Evolutionary conservation across 2,329 filamentous ascomycete species (phyloP).

Genomic region (Exophiala spinifera): DNA sequence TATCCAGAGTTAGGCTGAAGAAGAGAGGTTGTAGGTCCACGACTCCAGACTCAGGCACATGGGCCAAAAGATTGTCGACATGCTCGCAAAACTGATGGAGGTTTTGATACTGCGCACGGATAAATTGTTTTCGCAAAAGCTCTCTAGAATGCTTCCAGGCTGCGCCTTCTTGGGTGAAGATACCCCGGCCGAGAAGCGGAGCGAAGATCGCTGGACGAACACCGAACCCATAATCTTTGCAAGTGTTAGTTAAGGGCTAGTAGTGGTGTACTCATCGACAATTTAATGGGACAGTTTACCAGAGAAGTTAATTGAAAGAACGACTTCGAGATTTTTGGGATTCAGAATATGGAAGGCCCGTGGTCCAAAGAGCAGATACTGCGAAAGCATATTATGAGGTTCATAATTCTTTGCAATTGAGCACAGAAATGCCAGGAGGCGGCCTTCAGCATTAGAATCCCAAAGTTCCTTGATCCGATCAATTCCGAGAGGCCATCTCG

Average conservation of each 20-base stretch:
- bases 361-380: constrained; percentile 33
- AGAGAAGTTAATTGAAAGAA: constrained; percentile 22
- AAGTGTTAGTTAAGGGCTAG: constrained; percentile 6
- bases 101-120: constrained; percentile 33
- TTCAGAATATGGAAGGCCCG: constrained; percentile 29
- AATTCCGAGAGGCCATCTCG: constrained; percentile 36
- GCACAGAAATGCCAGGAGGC: constrained; percentile 31
- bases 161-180: constrained; percentile 41
- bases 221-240: constrained; percentile 7
- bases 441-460: constrained; percentile 31
- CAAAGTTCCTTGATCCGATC: constrained; percentile 33
- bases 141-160: constrained; percentile 33
- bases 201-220: constrained; percentile 7
- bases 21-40: constrained; percentile 49
- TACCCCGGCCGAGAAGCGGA: constrained; percentile 38
- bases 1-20: constrained; percentile 50
- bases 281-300: constrained; percentile 1
- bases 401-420: constrained; percentile 33
- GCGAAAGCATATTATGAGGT: constrained; percentile 32
- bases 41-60: constrained; percentile 16
- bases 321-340: constrained; percentile 33
- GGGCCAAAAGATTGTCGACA: constrained; percentile 22
- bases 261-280: not conserved
- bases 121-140: constrained; percentile 40
- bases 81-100: constrained; percentile 33